phyloP scores from a whole-genome alignment of 2,329 filamentous ascomycete species.

The Thyridium curvatum region DNA sequence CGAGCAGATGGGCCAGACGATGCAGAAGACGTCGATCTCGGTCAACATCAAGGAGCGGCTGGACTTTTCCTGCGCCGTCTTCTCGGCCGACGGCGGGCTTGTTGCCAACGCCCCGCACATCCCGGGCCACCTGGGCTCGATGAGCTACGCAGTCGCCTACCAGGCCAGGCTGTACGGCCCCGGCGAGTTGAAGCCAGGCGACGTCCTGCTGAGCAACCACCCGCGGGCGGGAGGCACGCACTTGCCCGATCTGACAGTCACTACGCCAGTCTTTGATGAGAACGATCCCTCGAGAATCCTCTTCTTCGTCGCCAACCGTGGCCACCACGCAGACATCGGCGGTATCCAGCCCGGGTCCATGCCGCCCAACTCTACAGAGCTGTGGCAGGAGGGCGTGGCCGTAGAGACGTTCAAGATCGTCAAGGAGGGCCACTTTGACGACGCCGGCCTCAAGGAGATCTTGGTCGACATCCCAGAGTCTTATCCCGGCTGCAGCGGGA shows the following conservation, averaged over 20 bases:
- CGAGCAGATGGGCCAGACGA: slow-evolving; percentile 64
- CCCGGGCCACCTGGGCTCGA: slow-evolving; percentile 64
- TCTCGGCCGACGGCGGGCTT: slow-evolving; percentile 60
- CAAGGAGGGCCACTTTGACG: slow-evolving; percentile 62
- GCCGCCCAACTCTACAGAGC: slow-evolving; percentile 55
- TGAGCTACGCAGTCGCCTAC: slow-evolving; percentile 66
- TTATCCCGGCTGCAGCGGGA: slow-evolving; percentile 62
- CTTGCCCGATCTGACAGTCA: slow-evolving; percentile 2
- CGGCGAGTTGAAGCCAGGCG: background rate
- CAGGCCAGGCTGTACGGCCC: slow-evolving; percentile 68
- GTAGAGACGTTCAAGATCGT: slow-evolving; percentile 56
- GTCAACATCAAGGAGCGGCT: slow-evolving; percentile 67
- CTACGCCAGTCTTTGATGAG: slow-evolving; percentile 1
- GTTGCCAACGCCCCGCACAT: slow-evolving; percentile 66
- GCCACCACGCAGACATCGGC: slow-evolving; percentile 3
- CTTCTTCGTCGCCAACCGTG: slow-evolving; percentile 1
- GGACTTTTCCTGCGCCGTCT: slow-evolving; percentile 66
- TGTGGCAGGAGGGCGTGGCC: slow-evolving; percentile 45
- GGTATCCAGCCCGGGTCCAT: slow-evolving; percentile 66
- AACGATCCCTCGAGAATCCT: background rate
- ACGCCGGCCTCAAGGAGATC: slow-evolving; percentile 59
- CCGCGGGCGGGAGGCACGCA: slow-evolving; percentile 1
- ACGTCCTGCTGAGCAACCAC: slow-evolving; percentile 1
- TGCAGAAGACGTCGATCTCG: slow-evolving; percentile 65
- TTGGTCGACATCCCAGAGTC: slow-evolving; percentile 60